These are phyloP conservation scores for Fusarium solani-melongenae DNA, from an alignment of 2,329 filamentous ascomycete species.

Conservation along the genomic window DNA sequence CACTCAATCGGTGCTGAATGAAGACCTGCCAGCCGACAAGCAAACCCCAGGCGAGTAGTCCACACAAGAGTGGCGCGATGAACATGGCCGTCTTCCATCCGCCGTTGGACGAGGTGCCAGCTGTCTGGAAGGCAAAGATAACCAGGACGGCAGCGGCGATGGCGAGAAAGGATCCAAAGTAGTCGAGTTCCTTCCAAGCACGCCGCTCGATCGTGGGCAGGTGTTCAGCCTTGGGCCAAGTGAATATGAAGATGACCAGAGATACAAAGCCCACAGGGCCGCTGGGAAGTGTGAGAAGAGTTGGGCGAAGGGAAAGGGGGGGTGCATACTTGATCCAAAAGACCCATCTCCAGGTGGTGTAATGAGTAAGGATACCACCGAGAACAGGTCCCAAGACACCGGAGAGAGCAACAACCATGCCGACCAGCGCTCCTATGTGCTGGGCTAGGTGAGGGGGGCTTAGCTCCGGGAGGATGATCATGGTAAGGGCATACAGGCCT, in stretches of 20 bases:
- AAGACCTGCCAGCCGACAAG: constrained; percentile 46
- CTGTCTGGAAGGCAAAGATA: constrained; percentile 68
- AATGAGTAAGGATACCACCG: constrained; percentile 62
- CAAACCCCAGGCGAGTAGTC: constrained; percentile 43
- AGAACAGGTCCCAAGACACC: constrained; percentile 64
- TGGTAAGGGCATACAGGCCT: constrained; percentile 66
- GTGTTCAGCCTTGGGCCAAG: constrained; percentile 61
- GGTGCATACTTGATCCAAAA: constrained; percentile 67
- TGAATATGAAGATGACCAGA: constrained; percentile 57
- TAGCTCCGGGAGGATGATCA: constrained; percentile 66
- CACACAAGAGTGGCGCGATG: constrained; percentile 45
- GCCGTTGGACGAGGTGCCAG: constrained; percentile 48
- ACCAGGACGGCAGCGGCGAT: constrained; percentile 65
- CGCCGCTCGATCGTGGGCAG: constrained; percentile 52
- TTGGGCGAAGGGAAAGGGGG: not conserved
- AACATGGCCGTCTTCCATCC: constrained; percentile 57
- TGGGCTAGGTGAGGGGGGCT: constrained; percentile 54
- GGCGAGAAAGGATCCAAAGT: constrained; percentile 63
- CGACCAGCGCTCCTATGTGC: constrained; percentile 60
- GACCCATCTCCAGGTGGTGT: constrained; percentile 63
- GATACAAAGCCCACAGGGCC: constrained; percentile 62
- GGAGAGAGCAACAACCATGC: constrained; percentile 59
- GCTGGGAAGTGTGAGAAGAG: constrained; percentile 45
- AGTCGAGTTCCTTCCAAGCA: constrained; percentile 63
- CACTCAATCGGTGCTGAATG: constrained; percentile 39